Conservation (phyloP, 2,329 filamentous ascomycete species). For the Penicillium polonicum region DNA sequence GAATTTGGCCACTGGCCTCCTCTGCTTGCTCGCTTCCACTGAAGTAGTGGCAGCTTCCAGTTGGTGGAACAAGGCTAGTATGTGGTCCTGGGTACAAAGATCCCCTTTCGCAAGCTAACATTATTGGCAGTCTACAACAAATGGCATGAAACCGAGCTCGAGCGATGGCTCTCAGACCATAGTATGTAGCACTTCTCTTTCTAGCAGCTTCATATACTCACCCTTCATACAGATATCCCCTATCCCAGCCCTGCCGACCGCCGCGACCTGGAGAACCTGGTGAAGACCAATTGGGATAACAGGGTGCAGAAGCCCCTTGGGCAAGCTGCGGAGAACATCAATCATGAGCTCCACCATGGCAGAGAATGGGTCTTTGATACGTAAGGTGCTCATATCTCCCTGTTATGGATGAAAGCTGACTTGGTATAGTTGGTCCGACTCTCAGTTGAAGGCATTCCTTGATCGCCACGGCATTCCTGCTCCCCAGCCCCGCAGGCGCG, state of each 20-base stretch:
- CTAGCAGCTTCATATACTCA: conserved; percentile 1
- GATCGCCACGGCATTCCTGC: conserved; percentile 85
- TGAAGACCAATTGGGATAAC: conserved; percentile 84
- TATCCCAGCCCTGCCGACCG: conserved; percentile 89
- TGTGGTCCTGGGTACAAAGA: conserved; percentile 35
- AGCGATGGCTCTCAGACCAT: conserved; percentile 93
- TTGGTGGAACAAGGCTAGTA: conserved; percentile 87
- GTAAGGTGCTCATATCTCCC: conserved; percentile 43
- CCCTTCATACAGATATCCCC: conserved; percentile 60
- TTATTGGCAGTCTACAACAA: conserved; percentile 79
- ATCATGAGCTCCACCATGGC: conserved; percentile 67
- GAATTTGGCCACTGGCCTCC: conserved; percentile 64
- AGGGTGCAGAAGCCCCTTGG: conserved; percentile 72
- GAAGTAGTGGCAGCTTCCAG: conserved; percentile 69
- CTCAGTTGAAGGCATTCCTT: conserved; percentile 87
- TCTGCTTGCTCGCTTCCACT: conserved; percentile 67
- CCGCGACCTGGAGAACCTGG: conserved; percentile 88
- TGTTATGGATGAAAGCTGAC: not conserved
- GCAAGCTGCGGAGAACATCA: conserved; percentile 73
- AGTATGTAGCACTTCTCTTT: conserved; percentile 32
- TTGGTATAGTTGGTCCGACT: conserved; percentile 75
- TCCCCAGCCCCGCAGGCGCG: conserved; percentile 82
- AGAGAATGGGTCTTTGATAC: conserved; percentile 91
- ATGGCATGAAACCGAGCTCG: conserved; percentile 97
- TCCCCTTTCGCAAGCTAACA: not conserved